Percentiles rank a stretch among this genome's conserved stretches.
Conservation (phyloP, 1,284 basidiomycete genomes). For the Ceratobasidium sp. region DNA sequence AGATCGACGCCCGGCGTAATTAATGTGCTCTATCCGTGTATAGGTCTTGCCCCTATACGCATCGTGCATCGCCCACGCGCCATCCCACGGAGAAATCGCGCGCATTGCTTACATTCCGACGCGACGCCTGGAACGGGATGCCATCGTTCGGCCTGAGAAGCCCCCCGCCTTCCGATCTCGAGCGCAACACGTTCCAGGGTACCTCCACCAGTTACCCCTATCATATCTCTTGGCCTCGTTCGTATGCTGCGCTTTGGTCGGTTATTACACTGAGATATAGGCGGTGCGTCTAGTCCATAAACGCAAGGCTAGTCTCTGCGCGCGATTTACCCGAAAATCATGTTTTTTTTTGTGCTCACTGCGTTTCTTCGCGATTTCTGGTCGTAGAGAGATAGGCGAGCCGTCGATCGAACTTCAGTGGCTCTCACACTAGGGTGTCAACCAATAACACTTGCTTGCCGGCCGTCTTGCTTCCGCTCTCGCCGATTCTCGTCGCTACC, state of each 20-base stretch:
- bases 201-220: background rate
- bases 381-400: too few relatives aligned
- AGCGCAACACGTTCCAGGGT: constrained; percentile 36
- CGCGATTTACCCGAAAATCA: constrained; percentile 14
- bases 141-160: constrained; percentile 8
- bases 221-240: background rate
- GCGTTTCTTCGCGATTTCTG: too few relatives aligned
- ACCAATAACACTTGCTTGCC: background rate
- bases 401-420: background rate
- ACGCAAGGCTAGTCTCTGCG: background rate
- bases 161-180: constrained; percentile 1
- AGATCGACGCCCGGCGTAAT: constrained; percentile 27
- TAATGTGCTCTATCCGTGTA: constrained; percentile 27
- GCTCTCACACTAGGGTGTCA: constrained; percentile 1
- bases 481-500: background rate
- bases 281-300: constrained; percentile 16
- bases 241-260: constrained; percentile 19
- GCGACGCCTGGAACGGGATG: background rate
- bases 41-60: constrained; percentile 24
- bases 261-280: constrained; percentile 17
- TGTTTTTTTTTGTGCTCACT: background rate
- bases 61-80: background rate
- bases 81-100: constrained; percentile 3
- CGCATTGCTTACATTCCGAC: background rate
- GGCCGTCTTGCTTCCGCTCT: background rate